phyloP scores from a whole-genome alignment of 495 filamentous ascomycete species.

The Daldinia vernicosa region DNA sequence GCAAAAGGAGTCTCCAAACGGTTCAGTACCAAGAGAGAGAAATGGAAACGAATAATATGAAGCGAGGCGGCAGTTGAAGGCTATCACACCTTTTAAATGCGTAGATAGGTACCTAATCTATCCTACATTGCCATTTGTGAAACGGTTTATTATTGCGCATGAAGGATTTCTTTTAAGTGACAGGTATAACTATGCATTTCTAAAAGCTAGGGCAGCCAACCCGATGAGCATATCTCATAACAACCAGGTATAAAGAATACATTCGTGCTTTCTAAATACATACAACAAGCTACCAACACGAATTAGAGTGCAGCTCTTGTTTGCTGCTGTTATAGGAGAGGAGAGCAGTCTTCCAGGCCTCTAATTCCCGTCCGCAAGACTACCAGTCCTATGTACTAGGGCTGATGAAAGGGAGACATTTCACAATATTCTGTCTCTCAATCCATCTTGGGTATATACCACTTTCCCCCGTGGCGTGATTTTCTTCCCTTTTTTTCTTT shows the following conservation, averaged over 20 bases:
- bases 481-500: background rate
- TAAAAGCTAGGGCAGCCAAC: background rate
- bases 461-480: conserved; percentile 6
- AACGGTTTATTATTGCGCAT: too few species aligned
- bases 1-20: background rate
- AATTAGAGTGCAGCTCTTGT: background rate
- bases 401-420: conserved; percentile 59
- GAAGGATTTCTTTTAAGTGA: background rate
- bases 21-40: too few species aligned
- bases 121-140: too few species aligned
- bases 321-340: conserved; percentile 16
- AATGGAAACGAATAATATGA: too few species aligned
- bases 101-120: too few species aligned
- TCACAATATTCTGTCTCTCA: conserved; percentile 78
- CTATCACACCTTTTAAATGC: too few species aligned
- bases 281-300: background rate
- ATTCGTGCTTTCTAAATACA: background rate
- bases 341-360: background rate
- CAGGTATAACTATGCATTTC: background rate
- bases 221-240: background rate
- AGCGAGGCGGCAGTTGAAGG: too few species aligned
- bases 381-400: background rate
- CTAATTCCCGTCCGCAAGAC: conserved; percentile 3
- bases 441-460: conserved; percentile 24
- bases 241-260: background rate